Evolutionary conservation across 257 asterid species (phyloP).

Genomic region (Przewalskia tangutica): DNA sequence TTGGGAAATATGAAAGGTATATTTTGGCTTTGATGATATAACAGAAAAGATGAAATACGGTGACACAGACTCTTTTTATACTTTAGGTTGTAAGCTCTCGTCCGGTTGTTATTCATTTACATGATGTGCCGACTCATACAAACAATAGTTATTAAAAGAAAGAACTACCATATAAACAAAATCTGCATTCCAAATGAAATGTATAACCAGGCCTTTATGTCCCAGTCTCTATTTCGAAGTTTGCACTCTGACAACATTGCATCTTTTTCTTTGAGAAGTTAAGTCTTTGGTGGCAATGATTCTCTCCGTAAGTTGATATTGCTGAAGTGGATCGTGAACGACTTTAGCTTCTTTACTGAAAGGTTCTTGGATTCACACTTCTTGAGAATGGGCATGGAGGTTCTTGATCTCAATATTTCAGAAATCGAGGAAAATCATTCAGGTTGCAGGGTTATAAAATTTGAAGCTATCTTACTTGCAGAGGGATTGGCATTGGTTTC

Average conservation of each 20-base stretch:
- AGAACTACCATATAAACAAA: neutral
- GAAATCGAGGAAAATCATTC: constrained; percentile 18
- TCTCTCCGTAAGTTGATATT: constrained; percentile 52
- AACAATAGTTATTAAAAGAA: neutral
- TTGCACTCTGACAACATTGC: neutral
- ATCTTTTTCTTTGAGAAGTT: constrained; percentile 25
- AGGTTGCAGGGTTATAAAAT: constrained; percentile 10
- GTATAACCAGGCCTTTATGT: neutral
- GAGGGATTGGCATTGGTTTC: constrained; percentile 38
- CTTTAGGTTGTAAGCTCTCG: neutral
- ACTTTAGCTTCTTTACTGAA: constrained; percentile 47
- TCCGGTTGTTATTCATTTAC: neutral
- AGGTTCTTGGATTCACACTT: constrained; percentile 57
- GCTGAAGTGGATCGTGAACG: constrained; percentile 59
- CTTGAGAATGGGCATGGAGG: constrained; percentile 27
- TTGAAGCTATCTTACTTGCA: constrained; percentile 27
- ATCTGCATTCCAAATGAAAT: neutral
- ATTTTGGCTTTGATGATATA: neutral
- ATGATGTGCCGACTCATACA: neutral
- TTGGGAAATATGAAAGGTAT: neutral
- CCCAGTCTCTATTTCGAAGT: neutral
- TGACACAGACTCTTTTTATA: neutral
- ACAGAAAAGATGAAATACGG: neutral
- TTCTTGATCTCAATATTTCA: constrained; percentile 21
- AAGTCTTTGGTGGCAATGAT: constrained; percentile 58